A percentile compares a stretch with the other conserved stretches of the same genome.
These are phyloP conservation scores for Saccharomyces pastorianus DNA, from an alignment of 1,139 yeast species.

Conservation along the genomic window DNA sequence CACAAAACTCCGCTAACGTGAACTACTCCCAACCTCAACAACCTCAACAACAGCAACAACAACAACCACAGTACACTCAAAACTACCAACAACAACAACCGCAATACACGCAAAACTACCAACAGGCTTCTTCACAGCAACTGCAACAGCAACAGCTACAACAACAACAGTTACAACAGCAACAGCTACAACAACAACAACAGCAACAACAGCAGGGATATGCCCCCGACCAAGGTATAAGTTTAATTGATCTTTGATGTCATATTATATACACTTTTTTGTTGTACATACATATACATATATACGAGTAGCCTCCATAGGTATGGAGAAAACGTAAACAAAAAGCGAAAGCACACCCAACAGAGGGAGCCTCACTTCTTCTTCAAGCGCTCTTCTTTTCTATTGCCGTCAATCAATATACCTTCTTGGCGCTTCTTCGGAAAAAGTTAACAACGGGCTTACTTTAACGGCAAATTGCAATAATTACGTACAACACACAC, in stretches of 20 bases:
- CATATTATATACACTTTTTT: not conserved
- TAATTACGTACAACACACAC: not conserved
- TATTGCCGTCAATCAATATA: not conserved
- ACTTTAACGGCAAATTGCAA: not conserved
- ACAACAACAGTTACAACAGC: too few species aligned
- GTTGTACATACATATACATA: not conserved
- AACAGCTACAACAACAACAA: constrained; percentile 3
- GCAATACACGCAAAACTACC: constrained; percentile 1
- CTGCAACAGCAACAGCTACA: constrained; percentile 32
- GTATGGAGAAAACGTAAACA: too few species aligned
- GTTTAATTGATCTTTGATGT: constrained; percentile 33
- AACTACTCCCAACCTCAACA: constrained; percentile 24
- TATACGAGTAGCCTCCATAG: not conserved
- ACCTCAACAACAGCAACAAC: constrained; percentile 10
- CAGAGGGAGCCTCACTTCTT: too few species aligned
- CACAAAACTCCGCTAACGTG: not conserved
- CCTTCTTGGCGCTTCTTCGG: not conserved
- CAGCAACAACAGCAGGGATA: constrained; percentile 31
- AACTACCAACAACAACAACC: constrained; percentile 4
- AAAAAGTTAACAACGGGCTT: not conserved
- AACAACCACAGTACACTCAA: not conserved
- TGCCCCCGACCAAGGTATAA: constrained; percentile 26
- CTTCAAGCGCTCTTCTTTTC: not conserved
- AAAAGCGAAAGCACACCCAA: too few species aligned
- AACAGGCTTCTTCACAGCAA: constrained; percentile 28